phyloP scores from a whole-genome alignment of 768 basidiomycete species.

The Tricholomella constricta region DNA sequence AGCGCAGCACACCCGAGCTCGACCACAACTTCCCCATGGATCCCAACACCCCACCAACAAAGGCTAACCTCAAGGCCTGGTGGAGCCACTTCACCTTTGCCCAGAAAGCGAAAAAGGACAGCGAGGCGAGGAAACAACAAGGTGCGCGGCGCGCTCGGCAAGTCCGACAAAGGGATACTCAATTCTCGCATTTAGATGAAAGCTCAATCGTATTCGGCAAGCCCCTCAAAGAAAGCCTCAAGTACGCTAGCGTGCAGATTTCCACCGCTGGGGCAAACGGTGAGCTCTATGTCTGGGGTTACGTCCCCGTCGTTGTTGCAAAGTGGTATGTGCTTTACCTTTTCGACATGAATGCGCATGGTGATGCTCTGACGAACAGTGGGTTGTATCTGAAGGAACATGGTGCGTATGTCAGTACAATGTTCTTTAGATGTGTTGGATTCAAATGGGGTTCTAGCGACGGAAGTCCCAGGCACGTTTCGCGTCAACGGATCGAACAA shows the following conservation, averaged over 20 bases:
- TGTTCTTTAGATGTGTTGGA: conserved; percentile 1
- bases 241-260: conserved; percentile 91
- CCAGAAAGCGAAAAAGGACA: conserved; percentile 62
- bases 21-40: conserved; percentile 10
- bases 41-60: conserved; percentile 39
- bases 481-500: conserved; percentile 94
- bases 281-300: conserved; percentile 88
- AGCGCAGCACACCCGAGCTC: conserved; percentile 14
- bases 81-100: conserved; percentile 75
- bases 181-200: conserved; percentile 7
- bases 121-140: conserved; percentile 36
- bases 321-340: conserved; percentile 72
- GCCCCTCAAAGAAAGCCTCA: conserved; percentile 80
- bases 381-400: conserved; percentile 95
- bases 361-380: conserved; percentile 38
- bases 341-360: conserved; percentile 3
- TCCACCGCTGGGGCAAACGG: conserved; percentile 84
- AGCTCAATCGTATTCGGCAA: conserved; percentile 71
- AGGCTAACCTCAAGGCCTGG: conserved; percentile 75
- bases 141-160: conserved; percentile 32
- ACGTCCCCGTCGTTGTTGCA: conserved; percentile 95
- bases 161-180: neutral
- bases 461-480: conserved; percentile 91
- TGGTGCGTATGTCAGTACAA: conserved; percentile 45
- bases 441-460: conserved; percentile 48